A percentile compares a stretch with the other conserved stretches of the same genome.
These are phyloP conservation scores for Coemansia sp. DNA, from an alignment of 192 early-diverging fungal species.

Conservation along the genomic window DNA sequence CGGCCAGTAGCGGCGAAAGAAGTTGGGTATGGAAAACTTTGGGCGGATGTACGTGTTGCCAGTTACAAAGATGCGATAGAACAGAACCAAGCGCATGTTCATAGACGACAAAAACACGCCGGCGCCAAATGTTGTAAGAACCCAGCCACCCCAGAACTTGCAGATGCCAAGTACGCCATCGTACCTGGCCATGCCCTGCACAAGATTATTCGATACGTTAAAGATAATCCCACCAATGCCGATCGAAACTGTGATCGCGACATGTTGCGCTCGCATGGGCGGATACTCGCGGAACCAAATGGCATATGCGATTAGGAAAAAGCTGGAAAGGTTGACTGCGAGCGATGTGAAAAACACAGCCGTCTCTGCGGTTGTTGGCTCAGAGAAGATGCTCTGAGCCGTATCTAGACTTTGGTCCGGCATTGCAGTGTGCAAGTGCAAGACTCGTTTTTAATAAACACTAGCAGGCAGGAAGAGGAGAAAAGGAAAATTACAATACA, in stretches of 20 bases:
- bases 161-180: constrained; percentile 34
- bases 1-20: constrained; percentile 43
- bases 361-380: constrained; percentile 39
- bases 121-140: constrained; percentile 34
- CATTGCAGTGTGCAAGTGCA: constrained; percentile 9
- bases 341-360: constrained; percentile 31
- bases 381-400: constrained; percentile 34
- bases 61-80: constrained; percentile 42
- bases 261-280: constrained; percentile 48
- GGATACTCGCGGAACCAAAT: constrained; percentile 33
- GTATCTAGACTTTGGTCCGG: constrained; percentile 19
- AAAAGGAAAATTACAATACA: background rate
- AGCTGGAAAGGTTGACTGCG: constrained; percentile 25
- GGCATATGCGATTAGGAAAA: constrained; percentile 36
- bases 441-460: background rate
- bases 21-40: constrained; percentile 16
- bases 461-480: background rate
- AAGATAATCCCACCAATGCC: constrained; percentile 42
- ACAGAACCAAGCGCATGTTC: constrained; percentile 42
- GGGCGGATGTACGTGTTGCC: constrained; percentile 29
- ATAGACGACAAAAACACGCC: constrained; percentile 26
- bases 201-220: constrained; percentile 40
- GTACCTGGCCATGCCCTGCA: constrained; percentile 46
- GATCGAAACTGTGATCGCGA: constrained; percentile 36
- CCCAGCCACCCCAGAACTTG: constrained; percentile 40